phyloP scores from a whole-genome alignment of 495 filamentous ascomycete genomes.

The Rhypophila decipiens region DNA sequence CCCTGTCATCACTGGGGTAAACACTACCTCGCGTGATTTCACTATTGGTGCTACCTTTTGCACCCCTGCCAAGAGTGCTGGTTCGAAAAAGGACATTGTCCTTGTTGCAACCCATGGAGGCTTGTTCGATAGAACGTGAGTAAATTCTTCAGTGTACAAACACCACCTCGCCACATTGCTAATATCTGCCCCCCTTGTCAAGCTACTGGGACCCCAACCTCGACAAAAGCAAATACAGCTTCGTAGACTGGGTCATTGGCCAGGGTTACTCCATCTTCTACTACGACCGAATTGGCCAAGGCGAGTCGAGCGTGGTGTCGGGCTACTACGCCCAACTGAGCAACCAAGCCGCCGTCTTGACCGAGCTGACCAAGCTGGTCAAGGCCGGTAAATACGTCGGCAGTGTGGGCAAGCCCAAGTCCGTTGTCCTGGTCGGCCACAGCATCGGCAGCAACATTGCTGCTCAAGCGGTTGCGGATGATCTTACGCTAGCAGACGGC shows the following conservation, averaged over 20 bases:
- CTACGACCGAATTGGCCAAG: conserved; percentile 53
- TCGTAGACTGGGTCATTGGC: conserved; percentile 45
- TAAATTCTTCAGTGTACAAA: too few relatives aligned
- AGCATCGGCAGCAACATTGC: conserved; percentile 33
- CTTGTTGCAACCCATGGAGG: conserved; percentile 20
- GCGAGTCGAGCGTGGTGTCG: conserved; percentile 37
- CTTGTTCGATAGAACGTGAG: conserved; percentile 6
- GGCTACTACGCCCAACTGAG: conserved; percentile 23
- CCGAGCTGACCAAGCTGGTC: conserved; percentile 14
- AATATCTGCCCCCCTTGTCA: too few relatives aligned
- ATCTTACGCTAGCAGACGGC: conserved; percentile 20
- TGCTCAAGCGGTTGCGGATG: conserved; percentile 8
- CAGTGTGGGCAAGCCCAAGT: conserved; percentile 26
- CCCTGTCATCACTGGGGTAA: neutral
- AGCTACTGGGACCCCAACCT: conserved; percentile 52
- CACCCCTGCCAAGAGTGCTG: conserved; percentile 5
- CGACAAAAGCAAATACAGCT: conserved; percentile 49
- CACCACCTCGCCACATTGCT: too few relatives aligned
- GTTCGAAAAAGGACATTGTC: conserved; percentile 8
- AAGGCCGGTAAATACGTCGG: conserved; percentile 22
- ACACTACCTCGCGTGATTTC: conserved; percentile 9
- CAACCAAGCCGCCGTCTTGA: conserved; percentile 19
- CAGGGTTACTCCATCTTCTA: conserved; percentile 46
- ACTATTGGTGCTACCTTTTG: conserved; percentile 21
- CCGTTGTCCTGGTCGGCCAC: conserved; percentile 54